Conservation (phyloP, 768 basidiomycete species). For the Boletus rufocinnamomeus region DNA sequence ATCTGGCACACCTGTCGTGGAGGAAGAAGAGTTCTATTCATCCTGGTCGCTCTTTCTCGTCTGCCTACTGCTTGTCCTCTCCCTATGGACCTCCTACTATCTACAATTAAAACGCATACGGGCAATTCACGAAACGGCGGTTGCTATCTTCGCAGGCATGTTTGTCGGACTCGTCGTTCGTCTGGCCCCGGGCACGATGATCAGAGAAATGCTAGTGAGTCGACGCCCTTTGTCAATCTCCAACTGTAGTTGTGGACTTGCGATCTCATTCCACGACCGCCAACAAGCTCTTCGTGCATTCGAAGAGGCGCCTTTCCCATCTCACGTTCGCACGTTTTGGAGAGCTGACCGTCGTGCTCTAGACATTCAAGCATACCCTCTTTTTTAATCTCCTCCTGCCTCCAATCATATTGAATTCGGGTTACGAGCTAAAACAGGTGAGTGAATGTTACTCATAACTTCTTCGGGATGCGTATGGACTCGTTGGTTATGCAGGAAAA, state of each 20-base stretch:
- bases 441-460: conserved; percentile 19
- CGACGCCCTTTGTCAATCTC: not conserved
- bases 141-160: conserved; percentile 96
- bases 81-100: conserved; percentile 96
- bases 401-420: conserved; percentile 97
- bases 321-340: not conserved
- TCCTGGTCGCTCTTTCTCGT: conserved; percentile 95
- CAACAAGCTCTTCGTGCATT: not conserved
- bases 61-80: conserved; percentile 88
- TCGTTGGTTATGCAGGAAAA: conserved; percentile 64
- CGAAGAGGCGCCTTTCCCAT: not conserved
- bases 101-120: conserved; percentile 96
- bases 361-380: conserved; percentile 96
- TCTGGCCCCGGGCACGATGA: conserved; percentile 89
- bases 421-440: conserved; percentile 96
- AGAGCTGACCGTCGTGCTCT: conserved; percentile 18
- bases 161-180: conserved; percentile 90
- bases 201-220: conserved; percentile 96
- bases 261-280: not conserved
- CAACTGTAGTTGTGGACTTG: not conserved
- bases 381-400: conserved; percentile 99
- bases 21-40: conserved; percentile 89
- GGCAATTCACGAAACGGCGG: conserved; percentile 93
- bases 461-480: not conserved
- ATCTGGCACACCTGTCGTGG: conserved; percentile 44